phyloP scores from a whole-genome alignment of 2,329 filamentous ascomycete genomes.

The Seiridium cupressi region DNA sequence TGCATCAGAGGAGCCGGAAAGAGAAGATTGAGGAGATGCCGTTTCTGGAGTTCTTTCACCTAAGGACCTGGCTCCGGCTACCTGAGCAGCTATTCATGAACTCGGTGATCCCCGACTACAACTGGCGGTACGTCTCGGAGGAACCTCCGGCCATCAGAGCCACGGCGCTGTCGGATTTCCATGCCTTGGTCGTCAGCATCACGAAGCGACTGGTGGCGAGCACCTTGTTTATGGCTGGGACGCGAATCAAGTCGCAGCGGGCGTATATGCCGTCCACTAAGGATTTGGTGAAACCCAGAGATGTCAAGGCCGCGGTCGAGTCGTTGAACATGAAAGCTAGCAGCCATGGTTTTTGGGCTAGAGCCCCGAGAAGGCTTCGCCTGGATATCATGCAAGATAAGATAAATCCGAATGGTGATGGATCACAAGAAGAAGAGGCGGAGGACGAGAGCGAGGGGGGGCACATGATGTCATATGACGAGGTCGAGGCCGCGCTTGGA shows the following conservation, averaged over 20 bases:
- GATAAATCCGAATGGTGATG: background rate
- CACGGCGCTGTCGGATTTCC: constrained; percentile 75
- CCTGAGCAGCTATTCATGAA: constrained; percentile 77
- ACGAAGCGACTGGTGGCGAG: constrained; percentile 71
- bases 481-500: constrained; percentile 40
- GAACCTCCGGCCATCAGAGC: constrained; percentile 68
- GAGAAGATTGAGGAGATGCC: constrained; percentile 32
- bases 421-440: background rate
- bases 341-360: constrained; percentile 43
- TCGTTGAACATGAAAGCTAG: constrained; percentile 42
- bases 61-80: constrained; percentile 60
- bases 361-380: constrained; percentile 46
- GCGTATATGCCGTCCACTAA: constrained; percentile 21
- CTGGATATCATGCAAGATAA: constrained; percentile 38
- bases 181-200: constrained; percentile 64
- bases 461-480: constrained; percentile 38
- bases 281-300: constrained; percentile 36
- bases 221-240: constrained; percentile 67
- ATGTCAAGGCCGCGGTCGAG: constrained; percentile 48
- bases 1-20: background rate
- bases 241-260: constrained; percentile 57
- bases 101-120: constrained; percentile 54
- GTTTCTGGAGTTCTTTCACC: constrained; percentile 56
- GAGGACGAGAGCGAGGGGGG: constrained; percentile 16
- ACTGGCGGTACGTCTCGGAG: constrained; percentile 64